Evolutionary conservation across 768 basidiomycete species (phyloP), one percentile per base, ranked within the genome.

Genomic region (Collybia sp.): DNA sequence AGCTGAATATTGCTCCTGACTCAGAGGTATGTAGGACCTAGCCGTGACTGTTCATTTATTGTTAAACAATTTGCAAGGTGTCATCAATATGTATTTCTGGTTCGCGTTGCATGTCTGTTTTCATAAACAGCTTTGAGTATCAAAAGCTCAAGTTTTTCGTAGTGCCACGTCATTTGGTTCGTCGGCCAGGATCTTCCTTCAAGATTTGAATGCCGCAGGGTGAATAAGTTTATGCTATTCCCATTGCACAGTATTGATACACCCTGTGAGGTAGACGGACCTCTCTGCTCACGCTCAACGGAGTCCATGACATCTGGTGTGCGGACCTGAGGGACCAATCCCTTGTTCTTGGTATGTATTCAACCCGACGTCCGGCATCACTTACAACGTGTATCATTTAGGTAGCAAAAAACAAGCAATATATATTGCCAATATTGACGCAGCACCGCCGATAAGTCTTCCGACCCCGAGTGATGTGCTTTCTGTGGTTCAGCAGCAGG

Each of bases 391-490:
- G 34, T 30, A 52, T 42, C 32, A 40, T 5, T 13, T 45, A 86
- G 85, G 84, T 31, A 75, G 76, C 9, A 71, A 70, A 51, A 65
- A 67, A 40, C 72, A 71, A 37, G 83, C 75, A 0, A 65, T 82
- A 1, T 66, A 76, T 40, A 56, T 87, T 2, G 57, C 68, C 3
- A 78, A 84, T 45, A 67, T 85, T 38, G 73, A 76, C 30, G 46
- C 53, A 2, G 54, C 66, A 25, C 47, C 52, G 1, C 61, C 63
- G 12, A 55, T 73, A 2, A 54, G 62, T 47, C 57, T 87, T 9
- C 60, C 69, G 19, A 84, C 83, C 2, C 52, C 68, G 15, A 85
- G 83, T 44, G 84, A 86, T 53, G 79, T 85, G 0, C 78, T 88
- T 51, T 61, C 83, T 2, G 62, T 85, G n/a, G 58, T 68, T 40